Conservation (phyloP, 2,329 filamentous ascomycete genomes). For the Colletotrichum tabaci region DNA sequence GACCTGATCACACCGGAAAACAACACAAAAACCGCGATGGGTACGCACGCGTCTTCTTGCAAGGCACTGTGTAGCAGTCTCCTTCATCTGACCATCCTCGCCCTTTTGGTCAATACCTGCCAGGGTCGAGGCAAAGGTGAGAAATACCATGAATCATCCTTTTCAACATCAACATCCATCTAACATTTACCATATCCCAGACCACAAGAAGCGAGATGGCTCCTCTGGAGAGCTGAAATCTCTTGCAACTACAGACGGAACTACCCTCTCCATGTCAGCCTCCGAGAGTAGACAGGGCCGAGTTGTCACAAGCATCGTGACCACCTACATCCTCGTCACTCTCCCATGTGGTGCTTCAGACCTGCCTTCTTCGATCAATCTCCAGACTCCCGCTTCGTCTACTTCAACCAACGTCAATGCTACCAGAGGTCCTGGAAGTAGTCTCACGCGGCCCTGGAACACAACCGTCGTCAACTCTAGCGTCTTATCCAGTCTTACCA, state of each 20-base stretch:
- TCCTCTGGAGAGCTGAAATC: neutral
- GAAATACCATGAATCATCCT: fast-evolving
- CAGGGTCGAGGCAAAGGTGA: constrained; percentile 24
- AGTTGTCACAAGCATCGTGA: constrained; percentile 20
- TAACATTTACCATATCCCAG: neutral
- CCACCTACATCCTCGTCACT: constrained; percentile 10
- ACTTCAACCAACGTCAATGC: neutral
- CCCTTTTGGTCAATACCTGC: neutral
- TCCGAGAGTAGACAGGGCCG: neutral
- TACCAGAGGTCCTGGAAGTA: neutral
- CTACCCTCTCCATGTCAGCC: neutral
- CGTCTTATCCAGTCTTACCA: neutral
- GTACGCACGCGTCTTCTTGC: neutral
- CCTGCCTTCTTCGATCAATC: neutral
- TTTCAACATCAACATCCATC: too few relatives aligned
- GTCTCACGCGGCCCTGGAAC: neutral
- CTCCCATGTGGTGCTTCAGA: constrained; percentile 12
- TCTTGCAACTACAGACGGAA: neutral
- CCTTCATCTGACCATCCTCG: neutral
- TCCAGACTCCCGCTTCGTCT: neutral
- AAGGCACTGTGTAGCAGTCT: neutral
- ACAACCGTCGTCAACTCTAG: neutral
- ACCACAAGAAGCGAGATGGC: neutral
- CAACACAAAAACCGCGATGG: neutral
- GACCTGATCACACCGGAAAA: neutral